A percentile compares a stretch with the other conserved stretches of the same genome.
Evolutionary conservation across 768 basidiomycete genomes (phyloP).

Genomic region (Symmetrospora coprosmae): DNA sequence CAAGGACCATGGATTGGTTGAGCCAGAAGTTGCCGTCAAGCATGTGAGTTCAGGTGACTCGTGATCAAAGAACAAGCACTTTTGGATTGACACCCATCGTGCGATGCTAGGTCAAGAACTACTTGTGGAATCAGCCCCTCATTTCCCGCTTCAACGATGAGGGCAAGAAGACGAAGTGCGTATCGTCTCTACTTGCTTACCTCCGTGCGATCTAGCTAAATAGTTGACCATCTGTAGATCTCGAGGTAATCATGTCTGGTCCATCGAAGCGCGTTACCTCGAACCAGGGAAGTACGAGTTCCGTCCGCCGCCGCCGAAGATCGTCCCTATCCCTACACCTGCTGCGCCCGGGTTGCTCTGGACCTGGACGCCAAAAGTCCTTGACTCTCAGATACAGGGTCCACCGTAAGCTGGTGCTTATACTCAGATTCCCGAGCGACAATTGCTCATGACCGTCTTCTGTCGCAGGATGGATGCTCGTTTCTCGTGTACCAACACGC

Average conservation of each 20-base stretch:
- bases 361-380: conserved; percentile 83
- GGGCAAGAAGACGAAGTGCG: conserved; percentile 93
- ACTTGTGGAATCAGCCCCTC: conserved; percentile 84
- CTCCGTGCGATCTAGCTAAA: not conserved
- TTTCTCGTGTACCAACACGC: conserved; percentile 66
- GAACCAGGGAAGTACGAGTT: conserved; percentile 40
- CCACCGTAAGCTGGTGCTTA: conserved; percentile 5
- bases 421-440: not conserved
- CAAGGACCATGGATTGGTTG: conserved; percentile 24
- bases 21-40: conserved; percentile 29
- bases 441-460: conserved; percentile 36
- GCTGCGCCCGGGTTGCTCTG: conserved; percentile 53
- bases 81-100: not conserved
- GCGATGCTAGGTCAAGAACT: conserved; percentile 61
- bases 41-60: conserved; percentile 24
- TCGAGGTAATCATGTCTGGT: conserved; percentile 92
- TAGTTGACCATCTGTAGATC: conserved; percentile 10
- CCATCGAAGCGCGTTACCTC: conserved; percentile 55
- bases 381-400: conserved; percentile 71
- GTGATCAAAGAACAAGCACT: not conserved
- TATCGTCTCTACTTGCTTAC: not conserved
- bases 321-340: conserved; percentile 63
- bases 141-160: conserved; percentile 98
- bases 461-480: conserved; percentile 62
- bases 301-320: conserved; percentile 55